A percentile compares a stretch with the other conserved stretches of the same genome.
These are phyloP conservation scores for Ettlia oleoabundans DNA, from an alignment of 139 green algal species.

Conservation along the genomic window DNA sequence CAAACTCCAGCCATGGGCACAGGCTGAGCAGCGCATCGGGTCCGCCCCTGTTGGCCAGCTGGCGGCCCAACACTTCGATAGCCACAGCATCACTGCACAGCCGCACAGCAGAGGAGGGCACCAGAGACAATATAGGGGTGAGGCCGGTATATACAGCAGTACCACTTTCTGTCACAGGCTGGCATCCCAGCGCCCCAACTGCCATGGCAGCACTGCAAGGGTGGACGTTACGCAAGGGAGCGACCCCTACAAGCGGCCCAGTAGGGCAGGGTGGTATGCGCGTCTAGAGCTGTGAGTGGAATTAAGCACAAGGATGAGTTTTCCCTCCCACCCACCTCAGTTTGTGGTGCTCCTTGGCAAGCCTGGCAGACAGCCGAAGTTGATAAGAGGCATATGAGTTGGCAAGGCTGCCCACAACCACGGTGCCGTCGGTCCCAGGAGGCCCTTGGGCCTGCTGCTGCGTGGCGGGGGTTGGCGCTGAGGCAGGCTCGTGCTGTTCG, in stretches of 20 bases:
- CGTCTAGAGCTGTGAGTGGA: no score
- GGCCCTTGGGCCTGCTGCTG: not conserved
- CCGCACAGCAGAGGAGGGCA: no score
- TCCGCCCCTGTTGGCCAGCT: constrained; percentile 43
- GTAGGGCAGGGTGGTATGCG: no score
- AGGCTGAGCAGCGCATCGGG: constrained; percentile 78
- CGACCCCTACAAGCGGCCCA: no score
- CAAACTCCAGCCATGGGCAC: constrained; percentile 89
- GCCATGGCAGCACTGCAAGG: no score
- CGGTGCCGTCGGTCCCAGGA: constrained; percentile 25
- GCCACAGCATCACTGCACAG: constrained; percentile 59
- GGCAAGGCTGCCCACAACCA: constrained; percentile 76
- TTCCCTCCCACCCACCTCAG: constrained; percentile 1
- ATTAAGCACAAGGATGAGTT: no score
- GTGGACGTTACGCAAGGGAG: no score
- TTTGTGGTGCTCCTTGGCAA: constrained; percentile 77
- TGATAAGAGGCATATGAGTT: constrained; percentile 91
- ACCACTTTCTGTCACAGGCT: no score
- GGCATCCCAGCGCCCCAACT: no score
- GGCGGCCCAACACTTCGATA: constrained; percentile 81
- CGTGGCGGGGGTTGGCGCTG: not conserved
- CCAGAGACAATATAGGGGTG: not conserved
- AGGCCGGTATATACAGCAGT: no score
- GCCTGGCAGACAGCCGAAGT: constrained; percentile 71
- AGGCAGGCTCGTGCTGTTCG: not conserved